Percentiles rank a stretch among this genome's conserved stretches.
Evolutionary conservation across 1,284 basidiomycete genomes (phyloP).

Genomic region (Austroboletus niveus): DNA sequence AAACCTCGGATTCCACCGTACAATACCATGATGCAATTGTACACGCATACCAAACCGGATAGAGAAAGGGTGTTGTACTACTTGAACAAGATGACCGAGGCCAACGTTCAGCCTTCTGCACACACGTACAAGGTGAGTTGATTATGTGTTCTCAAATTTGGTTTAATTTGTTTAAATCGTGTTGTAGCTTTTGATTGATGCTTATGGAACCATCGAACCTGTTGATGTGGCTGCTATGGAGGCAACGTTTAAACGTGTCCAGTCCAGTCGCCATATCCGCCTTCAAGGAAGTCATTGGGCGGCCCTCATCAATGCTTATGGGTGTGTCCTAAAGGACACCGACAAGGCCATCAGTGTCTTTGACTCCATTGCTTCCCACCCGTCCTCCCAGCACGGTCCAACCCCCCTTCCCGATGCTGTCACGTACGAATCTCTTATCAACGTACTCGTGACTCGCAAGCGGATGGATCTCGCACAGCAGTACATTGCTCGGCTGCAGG

Average conservation of each 20-base stretch:
- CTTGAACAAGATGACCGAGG: slow-evolving; percentile 67
- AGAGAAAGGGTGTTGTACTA: slow-evolving; percentile 77
- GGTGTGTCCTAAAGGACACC: slow-evolving; percentile 78
- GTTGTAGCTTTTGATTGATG: slow-evolving; percentile 81
- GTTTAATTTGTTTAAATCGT: slow-evolving; percentile 10
- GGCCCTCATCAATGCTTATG: slow-evolving; percentile 88
- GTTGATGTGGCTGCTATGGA: slow-evolving; percentile 79
- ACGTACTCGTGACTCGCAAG: slow-evolving; percentile 79
- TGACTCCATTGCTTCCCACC: slow-evolving; percentile 64
- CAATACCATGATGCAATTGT: slow-evolving; percentile 99
- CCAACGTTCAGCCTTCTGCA: slow-evolving; percentile 71
- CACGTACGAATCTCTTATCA: slow-evolving; percentile 89
- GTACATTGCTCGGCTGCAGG: slow-evolving; percentile 66
- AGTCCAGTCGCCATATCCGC: slow-evolving; percentile 48
- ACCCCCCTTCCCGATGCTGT: slow-evolving; percentile 73
- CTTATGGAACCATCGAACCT: slow-evolving; percentile 86
- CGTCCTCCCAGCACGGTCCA: slow-evolving; percentile 37
- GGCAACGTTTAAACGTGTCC: slow-evolving; percentile 64
- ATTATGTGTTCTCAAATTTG: neutral
- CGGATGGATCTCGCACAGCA: slow-evolving; percentile 77
- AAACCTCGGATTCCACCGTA: slow-evolving; percentile 89
- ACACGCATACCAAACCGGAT: slow-evolving; percentile 86
- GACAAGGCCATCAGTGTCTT: slow-evolving; percentile 78
- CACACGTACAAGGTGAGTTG: slow-evolving; percentile 88
- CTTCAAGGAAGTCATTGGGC: slow-evolving; percentile 91